Evolutionary conservation across 352 stramenopile species (phyloP).

Genomic region (Globisporangium cystogenes): DNA sequence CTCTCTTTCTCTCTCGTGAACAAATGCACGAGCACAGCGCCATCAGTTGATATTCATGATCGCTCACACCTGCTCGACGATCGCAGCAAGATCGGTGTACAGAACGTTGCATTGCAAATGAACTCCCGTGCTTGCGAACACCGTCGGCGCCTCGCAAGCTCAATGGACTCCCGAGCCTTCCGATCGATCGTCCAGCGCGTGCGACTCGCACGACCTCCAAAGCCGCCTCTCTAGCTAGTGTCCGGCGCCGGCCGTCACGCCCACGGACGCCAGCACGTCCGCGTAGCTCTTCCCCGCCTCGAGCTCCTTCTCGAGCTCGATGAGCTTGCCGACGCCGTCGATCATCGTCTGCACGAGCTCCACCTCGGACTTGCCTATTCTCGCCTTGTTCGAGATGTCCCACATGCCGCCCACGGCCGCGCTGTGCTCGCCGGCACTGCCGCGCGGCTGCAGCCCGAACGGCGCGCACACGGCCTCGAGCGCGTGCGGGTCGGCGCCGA

Average conservation of each 20-base stretch:
- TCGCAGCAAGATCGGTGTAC: no score
- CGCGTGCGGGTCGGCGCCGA: constrained; percentile 59
- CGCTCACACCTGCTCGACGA: no score
- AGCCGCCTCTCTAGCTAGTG: constrained; percentile 1
- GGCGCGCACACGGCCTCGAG: constrained; percentile 72
- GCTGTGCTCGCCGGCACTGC: constrained; percentile 78
- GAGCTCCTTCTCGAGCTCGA: constrained; percentile 90
- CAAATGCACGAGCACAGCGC: no score
- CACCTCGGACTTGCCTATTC: constrained; percentile 92
- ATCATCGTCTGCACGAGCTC: constrained; percentile 96
- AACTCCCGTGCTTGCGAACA: no score
- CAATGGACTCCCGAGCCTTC: no score
- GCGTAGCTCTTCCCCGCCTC: constrained; percentile 73
- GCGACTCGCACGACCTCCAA: no score
- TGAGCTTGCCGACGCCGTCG: constrained; percentile 88
- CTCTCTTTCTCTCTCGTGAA: no score
- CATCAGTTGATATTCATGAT: no score
- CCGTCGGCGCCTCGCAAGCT: no score
- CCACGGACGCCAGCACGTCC: constrained; percentile 50
- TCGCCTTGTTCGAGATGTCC: constrained; percentile 93
- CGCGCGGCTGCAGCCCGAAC: constrained; percentile 75
- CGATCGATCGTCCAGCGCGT: no score
- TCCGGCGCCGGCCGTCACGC: constrained; percentile 21
- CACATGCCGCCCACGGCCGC: constrained; percentile 80
- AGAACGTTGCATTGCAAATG: no score